phyloP scores from a whole-genome alignment of 2,329 filamentous ascomycete genomes.

The Stylonectria norvegica region DNA sequence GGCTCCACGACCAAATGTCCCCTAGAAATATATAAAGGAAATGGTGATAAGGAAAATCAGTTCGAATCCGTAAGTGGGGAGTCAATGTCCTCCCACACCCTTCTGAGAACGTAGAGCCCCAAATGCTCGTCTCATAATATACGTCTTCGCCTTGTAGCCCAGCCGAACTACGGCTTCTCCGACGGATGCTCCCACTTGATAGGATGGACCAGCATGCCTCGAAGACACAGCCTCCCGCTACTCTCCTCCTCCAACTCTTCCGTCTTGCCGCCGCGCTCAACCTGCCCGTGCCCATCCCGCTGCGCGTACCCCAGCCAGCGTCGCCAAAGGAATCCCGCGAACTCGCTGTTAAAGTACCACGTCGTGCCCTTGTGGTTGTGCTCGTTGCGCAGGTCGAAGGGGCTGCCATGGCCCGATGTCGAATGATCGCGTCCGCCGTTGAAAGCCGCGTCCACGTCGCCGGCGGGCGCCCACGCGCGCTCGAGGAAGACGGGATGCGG shows the following conservation, averaged over 20 bases:
- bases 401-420: slow-evolving; percentile 60
- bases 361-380: slow-evolving; percentile 78
- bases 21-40: too few species aligned
- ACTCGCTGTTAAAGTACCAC: slow-evolving; percentile 82
- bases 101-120: too few species aligned
- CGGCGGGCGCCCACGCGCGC: slow-evolving; percentile 65
- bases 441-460: slow-evolving; percentile 70
- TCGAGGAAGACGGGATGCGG: slow-evolving; percentile 81
- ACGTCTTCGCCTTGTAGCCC: neutral
- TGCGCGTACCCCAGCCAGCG: slow-evolving; percentile 68
- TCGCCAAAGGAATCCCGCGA: slow-evolving; percentile 73
- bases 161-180: slow-evolving; percentile 32
- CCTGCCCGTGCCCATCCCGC: slow-evolving; percentile 46
- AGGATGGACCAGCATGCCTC: slow-evolving; percentile 77
- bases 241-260: slow-evolving; percentile 44
- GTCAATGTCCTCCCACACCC: too few species aligned
- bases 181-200: slow-evolving; percentile 63
- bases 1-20: too few species aligned
- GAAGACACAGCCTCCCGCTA: slow-evolving; percentile 70
- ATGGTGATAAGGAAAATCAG: too few species aligned
- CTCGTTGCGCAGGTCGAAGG: slow-evolving; percentile 68
- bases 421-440: slow-evolving; percentile 70
- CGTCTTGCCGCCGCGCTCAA: slow-evolving; percentile 48
- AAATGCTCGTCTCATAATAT: too few species aligned
- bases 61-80: too few species aligned